Conservation (phyloP, 352 stramenopile genomes). For the Phytopythium sindhum region DNA sequence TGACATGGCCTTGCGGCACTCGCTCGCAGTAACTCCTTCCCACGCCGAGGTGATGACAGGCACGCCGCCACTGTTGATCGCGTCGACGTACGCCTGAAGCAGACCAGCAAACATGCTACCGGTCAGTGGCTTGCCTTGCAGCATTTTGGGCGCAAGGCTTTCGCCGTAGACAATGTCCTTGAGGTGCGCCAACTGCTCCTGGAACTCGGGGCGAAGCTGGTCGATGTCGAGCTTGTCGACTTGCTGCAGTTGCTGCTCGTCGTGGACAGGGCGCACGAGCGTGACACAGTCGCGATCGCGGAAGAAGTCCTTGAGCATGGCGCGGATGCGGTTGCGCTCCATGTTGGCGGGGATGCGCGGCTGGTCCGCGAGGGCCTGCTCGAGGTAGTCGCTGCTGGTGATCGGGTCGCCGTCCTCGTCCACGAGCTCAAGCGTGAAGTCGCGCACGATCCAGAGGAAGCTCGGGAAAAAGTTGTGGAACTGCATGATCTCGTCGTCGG, state of each 20-base stretch:
- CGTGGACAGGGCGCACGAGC: slow-evolving; percentile 78
- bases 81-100: slow-evolving; percentile 78
- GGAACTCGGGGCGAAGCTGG: slow-evolving; percentile 75
- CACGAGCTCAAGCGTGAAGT: slow-evolving; percentile 86
- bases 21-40: slow-evolving; percentile 78
- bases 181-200: slow-evolving; percentile 58
- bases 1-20: slow-evolving; percentile 76
- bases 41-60: slow-evolving; percentile 86
- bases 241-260: slow-evolving; percentile 75
- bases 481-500: slow-evolving; percentile 63
- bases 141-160: slow-evolving; percentile 75
- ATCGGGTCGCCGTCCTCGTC: slow-evolving; percentile 83
- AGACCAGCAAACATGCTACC: slow-evolving; percentile 84
- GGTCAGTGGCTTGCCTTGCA: slow-evolving; percentile 75
- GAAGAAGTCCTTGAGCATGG: slow-evolving; percentile 88
- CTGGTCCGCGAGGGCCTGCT: slow-evolving; percentile 71
- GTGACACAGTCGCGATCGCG: slow-evolving; percentile 74
- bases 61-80: slow-evolving; percentile 86
- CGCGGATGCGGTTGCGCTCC: slow-evolving; percentile 73
- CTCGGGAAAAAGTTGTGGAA: slow-evolving; percentile 86
- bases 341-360: slow-evolving; percentile 63
- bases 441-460: slow-evolving; percentile 87
- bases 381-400: slow-evolving; percentile 77
- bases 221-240: slow-evolving; percentile 65
- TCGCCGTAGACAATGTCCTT: slow-evolving; percentile 70